phyloP scores from a whole-genome alignment of 2,329 filamentous ascomycete species.

The Claviceps purpurea region DNA sequence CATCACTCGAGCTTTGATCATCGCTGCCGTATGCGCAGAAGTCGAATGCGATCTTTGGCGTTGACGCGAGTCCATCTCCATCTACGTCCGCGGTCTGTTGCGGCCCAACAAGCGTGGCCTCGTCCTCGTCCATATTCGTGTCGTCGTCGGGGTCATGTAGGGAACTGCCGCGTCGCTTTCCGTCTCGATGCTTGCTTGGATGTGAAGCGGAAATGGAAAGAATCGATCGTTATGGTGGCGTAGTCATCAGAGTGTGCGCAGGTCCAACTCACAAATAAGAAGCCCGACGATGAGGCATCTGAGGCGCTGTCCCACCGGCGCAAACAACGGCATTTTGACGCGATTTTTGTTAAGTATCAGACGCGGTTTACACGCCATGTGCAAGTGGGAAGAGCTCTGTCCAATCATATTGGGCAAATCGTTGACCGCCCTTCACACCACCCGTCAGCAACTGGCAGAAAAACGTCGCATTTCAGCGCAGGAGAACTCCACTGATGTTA shows the following conservation, averaged over 20 bases:
- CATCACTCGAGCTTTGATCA: constrained; percentile 1
- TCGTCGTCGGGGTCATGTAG: background rate
- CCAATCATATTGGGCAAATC: background rate
- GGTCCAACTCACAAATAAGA: background rate
- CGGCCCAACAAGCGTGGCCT: background rate
- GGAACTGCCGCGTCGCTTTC: background rate
- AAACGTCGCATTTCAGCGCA: too few species aligned
- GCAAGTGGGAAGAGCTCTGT: background rate
- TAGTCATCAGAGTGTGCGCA: background rate
- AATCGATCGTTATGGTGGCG: background rate
- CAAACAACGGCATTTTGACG: background rate
- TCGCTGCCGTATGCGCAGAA: constrained; percentile 2
- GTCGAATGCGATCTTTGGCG: constrained; percentile 8
- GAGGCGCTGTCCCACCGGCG: background rate
- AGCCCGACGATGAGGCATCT: background rate
- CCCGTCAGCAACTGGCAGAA: too few species aligned
- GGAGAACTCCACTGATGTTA: too few species aligned
- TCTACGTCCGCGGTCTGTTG: background rate
- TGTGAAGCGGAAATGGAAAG: too few species aligned
- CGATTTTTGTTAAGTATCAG: background rate
- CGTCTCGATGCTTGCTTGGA: background rate
- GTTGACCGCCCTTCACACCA: background rate
- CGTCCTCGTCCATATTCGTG: constrained; percentile 10
- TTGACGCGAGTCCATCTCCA: background rate
- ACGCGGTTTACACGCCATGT: background rate